Evolutionary conservation across 1,284 basidiomycete genomes (phyloP), one percentile per base, ranked within the genome.

Genomic region (Anthracocystis walkeri): DNA sequence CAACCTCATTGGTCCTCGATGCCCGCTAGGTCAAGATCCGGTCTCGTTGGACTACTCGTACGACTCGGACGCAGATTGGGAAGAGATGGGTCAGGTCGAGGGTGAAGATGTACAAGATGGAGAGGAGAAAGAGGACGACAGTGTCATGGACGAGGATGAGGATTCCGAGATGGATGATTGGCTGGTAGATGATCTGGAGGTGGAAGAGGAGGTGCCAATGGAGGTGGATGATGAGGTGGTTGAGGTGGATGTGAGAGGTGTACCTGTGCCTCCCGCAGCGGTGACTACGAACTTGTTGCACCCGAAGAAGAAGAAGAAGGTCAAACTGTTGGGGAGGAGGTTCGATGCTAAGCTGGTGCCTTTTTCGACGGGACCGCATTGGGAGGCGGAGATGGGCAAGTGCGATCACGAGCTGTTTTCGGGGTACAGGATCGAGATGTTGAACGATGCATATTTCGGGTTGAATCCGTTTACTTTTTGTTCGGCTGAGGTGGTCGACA

Each of bases 161-260:
- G 82, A 84, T 46, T 82, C 81, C 5, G 83, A 84, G 61, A 80
- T 83, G 81, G 80, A 82, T 52, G 83, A 84, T 41, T 84, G 81
- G 81, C 75, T 84, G 11, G 82, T 80, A 7, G 82, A 84, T 50
- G 83, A 84, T 45, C 46, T 83, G 21, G 83, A 84, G 56, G 80
- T 78, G 12, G 80, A 78, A n/a, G 79, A 79, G 21, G 79, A 78
- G 16, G 78, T 67, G 18, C 62, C 62, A 4, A 61, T 57, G 51
- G 58, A 67, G 8, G 54, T 65, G 10, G 80, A 77, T 25, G 68
- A 65, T 31, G 67, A 73, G 41, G 57, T 77, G 29, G 49, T 80
- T 27, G 80, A 77, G 51, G 65, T 77, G 42, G 67, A 78, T 58
- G 62, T 65, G 3, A 58, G 63, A 10, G 77, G 79, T 40, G 3